Percentiles rank a stretch among this genome's conserved stretches.
Conservation (phyloP, 371 early-diverging fungal genomes). For the Actinomucor elegans region DNA sequence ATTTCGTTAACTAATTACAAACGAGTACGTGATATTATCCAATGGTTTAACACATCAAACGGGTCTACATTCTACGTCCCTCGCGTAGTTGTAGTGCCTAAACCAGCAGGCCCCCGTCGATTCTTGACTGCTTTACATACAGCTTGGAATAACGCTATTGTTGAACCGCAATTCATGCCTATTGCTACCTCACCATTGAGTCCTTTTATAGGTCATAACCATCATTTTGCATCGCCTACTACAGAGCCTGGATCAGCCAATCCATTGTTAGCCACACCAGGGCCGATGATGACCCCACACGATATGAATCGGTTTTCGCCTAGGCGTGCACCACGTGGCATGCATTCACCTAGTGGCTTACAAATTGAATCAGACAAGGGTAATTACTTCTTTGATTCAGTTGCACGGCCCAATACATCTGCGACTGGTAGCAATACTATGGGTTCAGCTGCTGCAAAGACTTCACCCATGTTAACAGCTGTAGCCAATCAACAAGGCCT, state of each 20-base stretch:
- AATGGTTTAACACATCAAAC: slow-evolving; percentile 23
- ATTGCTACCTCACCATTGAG: slow-evolving; percentile 63
- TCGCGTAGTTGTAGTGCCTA: slow-evolving; percentile 64
- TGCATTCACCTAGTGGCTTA: slow-evolving; percentile 4
- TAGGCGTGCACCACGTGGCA: neutral
- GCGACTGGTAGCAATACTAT: neutral
- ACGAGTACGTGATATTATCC: slow-evolving; percentile 57
- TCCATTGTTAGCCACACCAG: neutral
- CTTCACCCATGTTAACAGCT: neutral
- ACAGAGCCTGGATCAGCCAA: neutral
- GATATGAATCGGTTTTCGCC: slow-evolving; percentile 14
- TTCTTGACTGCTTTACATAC: slow-evolving; percentile 66
- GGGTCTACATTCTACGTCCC: slow-evolving; percentile 32
- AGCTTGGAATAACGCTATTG: slow-evolving; percentile 53
- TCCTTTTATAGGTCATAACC: slow-evolving; percentile 4
- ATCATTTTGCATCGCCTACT: neutral
- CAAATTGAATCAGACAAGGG: slow-evolving; percentile 19
- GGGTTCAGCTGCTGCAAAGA: neutral
- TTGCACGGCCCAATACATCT: neutral
- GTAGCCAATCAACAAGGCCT: neutral
- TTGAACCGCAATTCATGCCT: slow-evolving; percentile 62
- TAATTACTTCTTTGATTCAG: slow-evolving; percentile 22
- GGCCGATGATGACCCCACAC: slow-evolving; percentile 11
- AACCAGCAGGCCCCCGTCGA: slow-evolving; percentile 70
- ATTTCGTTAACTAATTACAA: slow-evolving; percentile 59